Evolutionary conservation across 2,329 filamentous ascomycete species (phyloP).

Genomic region (Ophiocordyceps camponoti-floridani): DNA sequence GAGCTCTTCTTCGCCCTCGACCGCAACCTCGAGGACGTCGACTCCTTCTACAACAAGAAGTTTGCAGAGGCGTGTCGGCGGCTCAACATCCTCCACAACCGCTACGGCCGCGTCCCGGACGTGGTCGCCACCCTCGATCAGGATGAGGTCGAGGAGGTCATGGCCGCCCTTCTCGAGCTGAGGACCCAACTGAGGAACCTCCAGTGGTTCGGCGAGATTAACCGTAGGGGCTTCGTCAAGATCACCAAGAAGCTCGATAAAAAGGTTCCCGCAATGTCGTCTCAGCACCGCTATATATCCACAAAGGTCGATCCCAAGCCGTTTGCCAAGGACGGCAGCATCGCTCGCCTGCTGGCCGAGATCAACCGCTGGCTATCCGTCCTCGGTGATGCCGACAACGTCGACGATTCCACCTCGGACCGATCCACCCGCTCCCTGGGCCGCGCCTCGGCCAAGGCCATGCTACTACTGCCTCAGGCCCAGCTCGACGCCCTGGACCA

Average conservation of each 20-base stretch:
- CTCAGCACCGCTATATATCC: constrained; percentile 72
- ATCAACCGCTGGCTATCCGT: constrained; percentile 88
- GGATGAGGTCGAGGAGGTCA: constrained; percentile 81
- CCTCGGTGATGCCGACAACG: constrained; percentile 58
- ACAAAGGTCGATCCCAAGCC: constrained; percentile 79
- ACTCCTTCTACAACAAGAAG: constrained; percentile 94
- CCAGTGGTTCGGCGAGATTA: constrained; percentile 96
- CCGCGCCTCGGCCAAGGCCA: constrained; percentile 56
- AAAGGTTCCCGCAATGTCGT: constrained; percentile 58
- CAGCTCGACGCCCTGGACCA: constrained; percentile 56
- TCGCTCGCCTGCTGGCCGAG: constrained; percentile 29
- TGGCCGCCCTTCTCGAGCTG: constrained; percentile 77
- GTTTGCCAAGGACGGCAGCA: constrained; percentile 58
- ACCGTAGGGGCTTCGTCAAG: constrained; percentile 86
- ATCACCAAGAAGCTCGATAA: constrained; percentile 99
- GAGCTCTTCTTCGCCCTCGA: constrained; percentile 96
- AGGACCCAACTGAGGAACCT: constrained; percentile 76
- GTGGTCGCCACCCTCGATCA: constrained; percentile 57
- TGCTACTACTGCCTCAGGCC: constrained; percentile 50
- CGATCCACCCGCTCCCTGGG: constrained; percentile 62
- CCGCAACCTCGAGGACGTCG: constrained; percentile 91
- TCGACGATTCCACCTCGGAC: constrained; percentile 58
- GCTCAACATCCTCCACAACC: constrained; percentile 69
- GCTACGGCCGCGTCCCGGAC: constrained; percentile 62
- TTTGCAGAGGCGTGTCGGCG: constrained; percentile 70